Percentiles rank a stretch among this genome's conserved stretches.
Evolutionary conservation across 2,329 filamentous ascomycete genomes (phyloP).

Genomic region (Alternaria rosae): DNA sequence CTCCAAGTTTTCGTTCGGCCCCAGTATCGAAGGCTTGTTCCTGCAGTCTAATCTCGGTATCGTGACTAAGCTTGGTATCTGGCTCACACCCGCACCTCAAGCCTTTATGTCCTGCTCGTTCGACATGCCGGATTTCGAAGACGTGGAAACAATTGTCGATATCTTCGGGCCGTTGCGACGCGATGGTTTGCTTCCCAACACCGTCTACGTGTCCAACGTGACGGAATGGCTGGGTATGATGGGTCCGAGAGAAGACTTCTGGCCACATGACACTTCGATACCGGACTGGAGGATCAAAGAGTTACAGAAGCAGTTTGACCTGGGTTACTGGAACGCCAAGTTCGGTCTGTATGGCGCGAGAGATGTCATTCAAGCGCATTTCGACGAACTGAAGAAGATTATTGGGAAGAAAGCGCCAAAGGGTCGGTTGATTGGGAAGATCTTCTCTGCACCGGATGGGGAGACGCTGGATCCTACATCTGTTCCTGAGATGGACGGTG

Average conservation of each 20-base stretch:
- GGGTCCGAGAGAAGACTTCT: slow-evolving; percentile 54
- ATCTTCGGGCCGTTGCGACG: slow-evolving; percentile 55
- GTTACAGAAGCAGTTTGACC: slow-evolving; percentile 52
- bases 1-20: slow-evolving; percentile 49
- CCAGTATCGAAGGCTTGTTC: slow-evolving; percentile 56
- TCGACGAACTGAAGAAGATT: slow-evolving; percentile 51
- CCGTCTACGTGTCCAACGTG: slow-evolving; percentile 57
- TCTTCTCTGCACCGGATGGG: slow-evolving; percentile 51
- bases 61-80: slow-evolving; percentile 52
- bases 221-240: slow-evolving; percentile 57
- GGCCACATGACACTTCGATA: slow-evolving; percentile 55
- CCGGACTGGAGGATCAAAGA: slow-evolving; percentile 57
- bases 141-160: slow-evolving; percentile 56
- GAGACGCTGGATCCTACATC: slow-evolving; percentile 50
- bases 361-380: slow-evolving; percentile 55
- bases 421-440: slow-evolving; percentile 48
- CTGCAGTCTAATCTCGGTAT: slow-evolving; percentile 62
- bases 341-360: slow-evolving; percentile 56
- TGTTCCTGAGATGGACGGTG: slow-evolving; percentile 39
- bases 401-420: slow-evolving; percentile 47
- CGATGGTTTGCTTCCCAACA: slow-evolving; percentile 53
- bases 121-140: slow-evolving; percentile 56
- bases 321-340: slow-evolving; percentile 56
- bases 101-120: slow-evolving; percentile 59
- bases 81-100: slow-evolving; percentile 48